Conservation (phyloP, 805 yeast species). For the Wickerhamiella cacticola region DNA sequence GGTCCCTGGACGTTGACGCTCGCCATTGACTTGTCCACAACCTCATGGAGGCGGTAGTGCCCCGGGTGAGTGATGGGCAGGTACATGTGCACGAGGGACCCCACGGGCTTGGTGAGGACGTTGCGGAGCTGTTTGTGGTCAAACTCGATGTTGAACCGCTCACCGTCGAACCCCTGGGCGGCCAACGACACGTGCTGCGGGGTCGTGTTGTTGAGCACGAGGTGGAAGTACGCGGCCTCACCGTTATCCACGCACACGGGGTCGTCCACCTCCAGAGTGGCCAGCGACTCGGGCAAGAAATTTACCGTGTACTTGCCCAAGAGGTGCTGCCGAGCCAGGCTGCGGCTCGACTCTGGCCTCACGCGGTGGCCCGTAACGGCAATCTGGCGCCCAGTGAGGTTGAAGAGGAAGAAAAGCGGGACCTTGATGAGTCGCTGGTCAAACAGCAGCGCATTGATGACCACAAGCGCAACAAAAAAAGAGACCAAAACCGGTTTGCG, state of each 20-base stretch:
- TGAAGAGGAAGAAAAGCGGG: constrained; percentile 20
- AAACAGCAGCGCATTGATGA: constrained; percentile 34
- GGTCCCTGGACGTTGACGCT: constrained; percentile 49
- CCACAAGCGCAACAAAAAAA: constrained; percentile 37
- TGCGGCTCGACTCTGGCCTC: constrained; percentile 26
- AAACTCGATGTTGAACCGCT: constrained; percentile 36
- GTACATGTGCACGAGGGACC: constrained; percentile 30
- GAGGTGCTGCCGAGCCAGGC: constrained; percentile 43
- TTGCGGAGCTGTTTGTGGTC: constrained; percentile 45
- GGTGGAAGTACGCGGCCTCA: constrained; percentile 42
- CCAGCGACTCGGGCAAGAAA: constrained; percentile 84
- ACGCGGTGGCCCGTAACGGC: constrained; percentile 28
- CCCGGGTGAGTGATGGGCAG: constrained; percentile 64
- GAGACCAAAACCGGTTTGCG: constrained; percentile 42
- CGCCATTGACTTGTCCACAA: constrained; percentile 49
- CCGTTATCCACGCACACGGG: constrained; percentile 41
- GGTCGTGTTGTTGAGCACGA: constrained; percentile 70
- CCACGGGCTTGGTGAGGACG: constrained; percentile 15
- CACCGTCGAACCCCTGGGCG: constrained; percentile 42
- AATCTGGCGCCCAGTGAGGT: constrained; percentile 26
- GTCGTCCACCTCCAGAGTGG: constrained; percentile 49
- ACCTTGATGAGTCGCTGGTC: constrained; percentile 16
- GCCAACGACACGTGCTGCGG: constrained; percentile 50
- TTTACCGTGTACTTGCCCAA: constrained; percentile 79
- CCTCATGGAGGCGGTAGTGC: constrained; percentile 55